These are phyloP conservation scores for Xylaria castorea DNA, from an alignment of 495 filamentous ascomycete genomes.

Conservation along the genomic window DNA sequence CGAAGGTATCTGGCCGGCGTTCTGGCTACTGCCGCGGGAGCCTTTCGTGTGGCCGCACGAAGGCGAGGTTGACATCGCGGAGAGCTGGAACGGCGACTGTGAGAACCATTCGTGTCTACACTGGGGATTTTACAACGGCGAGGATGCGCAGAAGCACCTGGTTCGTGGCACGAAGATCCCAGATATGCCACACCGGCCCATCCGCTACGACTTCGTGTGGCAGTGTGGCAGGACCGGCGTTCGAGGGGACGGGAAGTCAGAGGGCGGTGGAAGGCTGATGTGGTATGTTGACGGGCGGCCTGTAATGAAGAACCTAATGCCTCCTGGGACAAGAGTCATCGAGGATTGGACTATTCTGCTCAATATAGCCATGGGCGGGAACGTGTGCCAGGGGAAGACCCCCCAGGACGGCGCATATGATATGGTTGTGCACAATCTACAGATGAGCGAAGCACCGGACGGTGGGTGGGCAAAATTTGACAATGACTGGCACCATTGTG, in stretches of 20 bases:
- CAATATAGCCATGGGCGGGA: constrained; percentile 56
- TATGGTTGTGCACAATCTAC: constrained; percentile 48
- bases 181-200: constrained; percentile 34
- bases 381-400: constrained; percentile 48
- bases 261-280: constrained; percentile 37
- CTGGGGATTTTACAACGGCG: constrained; percentile 52
- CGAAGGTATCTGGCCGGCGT: constrained; percentile 51
- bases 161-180: constrained; percentile 45
- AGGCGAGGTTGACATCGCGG: constrained; percentile 70
- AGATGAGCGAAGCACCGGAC: constrained; percentile 44
- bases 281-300: constrained; percentile 55
- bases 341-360: constrained; percentile 50
- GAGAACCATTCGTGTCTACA: constrained; percentile 54
- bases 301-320: constrained; percentile 51
- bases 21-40: constrained; percentile 52
- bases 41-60: constrained; percentile 62
- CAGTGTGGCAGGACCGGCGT: constrained; percentile 35
- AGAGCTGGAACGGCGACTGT: constrained; percentile 50
- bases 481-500: constrained; percentile 40
- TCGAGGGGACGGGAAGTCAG: constrained; percentile 27
- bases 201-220: constrained; percentile 50
- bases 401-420: constrained; percentile 51
- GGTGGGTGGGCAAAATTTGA: constrained; percentile 53
- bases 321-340: constrained; percentile 47
- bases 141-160: constrained; percentile 52